phyloP scores from a whole-genome alignment of 2,329 filamentous ascomycete genomes.

The Aspergillus calidoustus region DNA sequence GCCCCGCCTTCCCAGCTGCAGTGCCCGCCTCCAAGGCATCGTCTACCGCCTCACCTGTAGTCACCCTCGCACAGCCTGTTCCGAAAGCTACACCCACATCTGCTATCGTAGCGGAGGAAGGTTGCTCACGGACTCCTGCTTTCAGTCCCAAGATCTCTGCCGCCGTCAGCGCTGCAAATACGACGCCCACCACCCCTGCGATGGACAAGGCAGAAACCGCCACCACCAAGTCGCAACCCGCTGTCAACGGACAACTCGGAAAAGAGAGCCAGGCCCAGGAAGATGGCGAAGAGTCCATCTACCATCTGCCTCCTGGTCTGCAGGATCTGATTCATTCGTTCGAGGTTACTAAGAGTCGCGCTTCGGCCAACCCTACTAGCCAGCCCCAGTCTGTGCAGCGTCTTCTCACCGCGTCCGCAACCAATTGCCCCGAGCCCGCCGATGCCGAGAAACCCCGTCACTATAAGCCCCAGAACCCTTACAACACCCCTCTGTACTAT shows the following conservation, averaged over 20 bases:
- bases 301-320: conserved; percentile 85
- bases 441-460: conserved; percentile 83
- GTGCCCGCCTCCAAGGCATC: conserved; percentile 58
- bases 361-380: conserved; percentile 51
- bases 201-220: conserved; percentile 51
- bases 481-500: conserved; percentile 80
- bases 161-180: conserved; percentile 44
- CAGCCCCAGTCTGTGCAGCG: conserved; percentile 70
- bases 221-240: conserved; percentile 44
- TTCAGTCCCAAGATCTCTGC: conserved; percentile 49
- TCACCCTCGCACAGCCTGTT: conserved; percentile 55
- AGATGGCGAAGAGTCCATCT: conserved; percentile 76
- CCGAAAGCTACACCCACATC: conserved; percentile 44
- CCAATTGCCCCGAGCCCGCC: conserved; percentile 71
- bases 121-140: conserved; percentile 58
- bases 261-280: conserved; percentile 44
- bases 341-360: conserved; percentile 77
- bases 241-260: conserved; percentile 53
- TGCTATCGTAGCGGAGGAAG: conserved; percentile 47
- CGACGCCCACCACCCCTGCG: conserved; percentile 52
- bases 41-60: conserved; percentile 62
- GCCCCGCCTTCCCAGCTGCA: conserved; percentile 56
- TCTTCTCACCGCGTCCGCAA: conserved; percentile 76
- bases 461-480: conserved; percentile 82
- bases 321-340: conserved; percentile 91